Base-by-base conservation (phyloP, 768 basidiomycete species). In the Ramaria sp. region DNA sequence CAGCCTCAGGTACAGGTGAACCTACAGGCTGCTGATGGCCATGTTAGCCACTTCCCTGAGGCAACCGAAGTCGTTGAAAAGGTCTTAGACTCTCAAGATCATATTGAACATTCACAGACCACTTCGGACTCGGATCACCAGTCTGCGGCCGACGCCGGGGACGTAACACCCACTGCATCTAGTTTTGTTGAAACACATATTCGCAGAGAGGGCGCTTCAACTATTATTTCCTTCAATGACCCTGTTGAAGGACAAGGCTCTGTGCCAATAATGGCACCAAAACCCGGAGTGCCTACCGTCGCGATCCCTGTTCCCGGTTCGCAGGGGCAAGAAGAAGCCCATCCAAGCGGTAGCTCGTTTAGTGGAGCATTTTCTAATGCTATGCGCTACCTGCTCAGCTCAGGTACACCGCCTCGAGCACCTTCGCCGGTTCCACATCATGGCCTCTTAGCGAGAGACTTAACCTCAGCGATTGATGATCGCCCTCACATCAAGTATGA, bases 401-500 rank as follows among this genome's bases (percentile, higher is more conserved):
- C 66, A 2, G 71, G 69, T 9, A 55, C 65, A 0, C 65, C 69
- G 3, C 63, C 73, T 1, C 57, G 38, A 24, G 46, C 66, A 2
- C 63, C 55, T 20, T 57, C 73, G n/a, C 72, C 76, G 0, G 59
- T 66, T 1, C 70, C 69, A 50, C 79, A 79, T 50, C 79, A 82
- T 59, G 78, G 76, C 5, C 70, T 80, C 13, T 71, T 83, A 13
- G 57, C 61, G 10, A 67, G 65, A 7, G 70, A 69, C 43, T 9
- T 13, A 57, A 70, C 11, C 2, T 61, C 68, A 12, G 63, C 66
- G 4, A 80, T 84, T 34, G 85, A 88, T 63, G 83, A 85, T 13
- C 78, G 79, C 20, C 88, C 89, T 2, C 89, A 92, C 66, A 82
- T 91, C 72, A 86, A 86, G 68, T 88, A 89, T 60, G 84, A 88